phyloP scores from a whole-genome alignment of 2,329 filamentous ascomycete species.

The Xylaria sp. region DNA sequence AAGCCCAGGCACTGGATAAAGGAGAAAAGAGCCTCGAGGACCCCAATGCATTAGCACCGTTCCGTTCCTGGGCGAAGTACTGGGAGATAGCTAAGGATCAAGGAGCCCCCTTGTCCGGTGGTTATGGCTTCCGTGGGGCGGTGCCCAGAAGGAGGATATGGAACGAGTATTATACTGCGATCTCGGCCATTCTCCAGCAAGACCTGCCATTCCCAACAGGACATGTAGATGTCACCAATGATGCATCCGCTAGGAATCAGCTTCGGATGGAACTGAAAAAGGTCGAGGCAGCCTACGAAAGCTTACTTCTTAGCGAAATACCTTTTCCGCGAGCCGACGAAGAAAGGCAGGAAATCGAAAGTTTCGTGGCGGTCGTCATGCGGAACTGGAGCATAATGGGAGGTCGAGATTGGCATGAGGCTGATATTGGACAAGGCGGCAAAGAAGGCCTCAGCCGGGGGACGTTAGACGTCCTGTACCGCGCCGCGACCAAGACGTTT shows the following conservation, averaged over 20 bases:
- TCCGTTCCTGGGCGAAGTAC: slow-evolving; percentile 70
- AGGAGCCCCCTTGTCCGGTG: slow-evolving; percentile 50
- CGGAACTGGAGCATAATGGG: slow-evolving; percentile 84
- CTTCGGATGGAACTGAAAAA: slow-evolving; percentile 77
- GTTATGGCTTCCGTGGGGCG: slow-evolving; percentile 60
- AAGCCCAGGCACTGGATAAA: slow-evolving; percentile 59
- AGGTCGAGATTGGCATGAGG: slow-evolving; percentile 77
- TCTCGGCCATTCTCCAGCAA: slow-evolving; percentile 75
- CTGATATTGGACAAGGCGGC: slow-evolving; percentile 80
- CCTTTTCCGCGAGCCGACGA: slow-evolving; percentile 84
- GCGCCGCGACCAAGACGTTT: slow-evolving; percentile 88
- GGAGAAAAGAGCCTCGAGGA: slow-evolving; percentile 55
- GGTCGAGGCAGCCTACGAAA: slow-evolving; percentile 79
- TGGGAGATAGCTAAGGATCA: slow-evolving; percentile 57
- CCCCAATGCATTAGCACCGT: slow-evolving; percentile 56
- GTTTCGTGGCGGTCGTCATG: slow-evolving; percentile 78
- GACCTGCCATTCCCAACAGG: slow-evolving; percentile 63
- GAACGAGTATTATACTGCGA: slow-evolving; percentile 79
- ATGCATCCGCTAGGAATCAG: slow-evolving; percentile 60
- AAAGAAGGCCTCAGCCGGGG: slow-evolving; percentile 74
- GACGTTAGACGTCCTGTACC: slow-evolving; percentile 86
- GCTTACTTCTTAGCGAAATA: slow-evolving; percentile 74
- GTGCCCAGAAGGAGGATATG: slow-evolving; percentile 72
- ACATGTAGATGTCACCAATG: slow-evolving; percentile 45
- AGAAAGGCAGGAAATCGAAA: slow-evolving; percentile 76